Evolutionary conservation across 23 red algal genomes (phyloP), one percentile per base, ranked within the genome.

Genomic region (Pyropia yezoensis): DNA sequence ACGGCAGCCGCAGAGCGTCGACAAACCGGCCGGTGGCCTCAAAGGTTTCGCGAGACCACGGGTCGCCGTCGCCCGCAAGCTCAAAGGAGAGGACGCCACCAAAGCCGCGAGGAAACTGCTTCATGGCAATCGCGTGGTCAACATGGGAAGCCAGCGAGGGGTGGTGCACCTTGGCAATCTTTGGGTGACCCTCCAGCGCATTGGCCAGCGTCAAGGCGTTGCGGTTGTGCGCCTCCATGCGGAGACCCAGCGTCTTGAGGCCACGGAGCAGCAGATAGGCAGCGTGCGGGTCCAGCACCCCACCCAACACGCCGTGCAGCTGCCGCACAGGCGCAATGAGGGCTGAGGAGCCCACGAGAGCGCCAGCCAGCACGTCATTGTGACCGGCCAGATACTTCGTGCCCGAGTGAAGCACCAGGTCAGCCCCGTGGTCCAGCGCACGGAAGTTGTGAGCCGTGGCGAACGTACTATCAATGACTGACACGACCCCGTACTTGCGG

Each of bases 301-400:
- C 94, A 47, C 94, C 94, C 19, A 98, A 57, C 54, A 98, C 83
- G 57, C 94, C 94, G 34, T 91, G 94, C 65, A 90, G 39, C 33
- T 65, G 67, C 39, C 86, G 83, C 49, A 98, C 88, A 32, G 73
- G 51, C 32, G 53, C 69, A 3, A 98, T 57, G 20, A 98, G 83
- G 15, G 91, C 85, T 18, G 67, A 83, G 56, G 69, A 69, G 1
- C 94, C 94, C 22, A 74, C 80, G 26, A 98, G 59, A 9, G 83
- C 94, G 19, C 94, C 94, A 18, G 61, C 78, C 49, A 98, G 65
- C 59, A 98, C 82, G 50, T 98, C 94, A 55, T 98, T 89, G 52
- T 98, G 94, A 4, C 94, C 94, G 45, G 81, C 83, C 33, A 98
- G 80, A 67, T 98, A 98, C 78, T 98, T 98, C 23, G 94, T 98